Evolutionary conservation across 1,284 basidiomycete genomes (phyloP).

Genomic region (Marasmius oreades): DNA sequence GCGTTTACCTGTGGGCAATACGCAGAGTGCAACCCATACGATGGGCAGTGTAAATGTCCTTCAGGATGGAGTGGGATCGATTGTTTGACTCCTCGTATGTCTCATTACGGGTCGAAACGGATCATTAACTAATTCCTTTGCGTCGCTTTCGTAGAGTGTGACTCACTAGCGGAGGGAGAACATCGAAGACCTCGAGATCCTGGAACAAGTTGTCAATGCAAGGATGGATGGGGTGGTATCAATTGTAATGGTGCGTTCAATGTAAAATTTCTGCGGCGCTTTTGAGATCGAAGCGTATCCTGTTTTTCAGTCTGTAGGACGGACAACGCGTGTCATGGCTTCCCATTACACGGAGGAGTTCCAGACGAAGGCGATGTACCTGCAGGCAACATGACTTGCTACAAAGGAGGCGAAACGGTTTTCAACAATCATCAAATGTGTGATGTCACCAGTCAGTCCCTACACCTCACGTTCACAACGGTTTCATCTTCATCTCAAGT

Average conservation of each 20-base stretch:
- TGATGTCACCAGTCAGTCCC: conserved; percentile 86
- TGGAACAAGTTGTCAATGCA: conserved; percentile 81
- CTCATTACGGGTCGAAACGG: background rate
- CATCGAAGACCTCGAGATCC: conserved; percentile 78
- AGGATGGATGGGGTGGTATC: conserved; percentile 92
- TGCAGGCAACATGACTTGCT: conserved; percentile 84
- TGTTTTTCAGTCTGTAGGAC: conserved; percentile 72
- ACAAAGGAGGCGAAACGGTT: conserved; percentile 87
- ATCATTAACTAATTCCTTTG: background rate
- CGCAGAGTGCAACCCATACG: conserved; percentile 81
- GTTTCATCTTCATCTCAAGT: background rate
- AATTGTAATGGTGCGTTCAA: conserved; percentile 85
- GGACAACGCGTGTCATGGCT: conserved; percentile 73
- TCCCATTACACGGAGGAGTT: conserved; percentile 59
- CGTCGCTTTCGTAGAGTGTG: conserved; percentile 61
- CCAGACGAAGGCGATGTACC: conserved; percentile 42
- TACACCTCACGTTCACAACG: background rate
- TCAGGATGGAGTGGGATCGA: conserved; percentile 90
- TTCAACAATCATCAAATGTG: conserved; percentile 96
- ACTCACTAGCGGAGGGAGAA: conserved; percentile 86
- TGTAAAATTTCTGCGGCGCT: background rate
- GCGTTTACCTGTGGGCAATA: conserved; percentile 84
- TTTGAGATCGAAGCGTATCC: background rate
- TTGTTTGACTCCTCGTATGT: conserved; percentile 79
- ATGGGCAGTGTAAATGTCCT: conserved; percentile 90